Conservation (phyloP, 2,329 filamentous ascomycete species). For the Hypoxylon sp. region DNA sequence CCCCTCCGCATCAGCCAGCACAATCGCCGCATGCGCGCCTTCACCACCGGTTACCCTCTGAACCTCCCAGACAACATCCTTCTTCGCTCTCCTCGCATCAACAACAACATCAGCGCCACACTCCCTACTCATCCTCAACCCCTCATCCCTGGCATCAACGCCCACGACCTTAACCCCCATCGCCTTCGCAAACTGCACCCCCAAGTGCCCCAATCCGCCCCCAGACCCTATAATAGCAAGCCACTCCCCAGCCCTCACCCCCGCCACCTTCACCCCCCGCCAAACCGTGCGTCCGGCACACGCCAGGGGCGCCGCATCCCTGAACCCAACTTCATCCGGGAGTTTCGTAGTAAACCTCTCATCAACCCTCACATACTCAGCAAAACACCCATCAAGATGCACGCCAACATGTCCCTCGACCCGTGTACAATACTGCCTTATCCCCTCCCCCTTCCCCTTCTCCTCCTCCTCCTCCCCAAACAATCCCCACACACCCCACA, state of each 20-base stretch:
- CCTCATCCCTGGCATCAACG: constrained; percentile 67
- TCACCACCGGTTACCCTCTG: constrained; percentile 61
- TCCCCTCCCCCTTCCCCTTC: constrained; percentile 43
- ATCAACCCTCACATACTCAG: constrained; percentile 68
- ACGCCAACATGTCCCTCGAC: constrained; percentile 63
- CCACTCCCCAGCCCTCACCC: constrained; percentile 53
- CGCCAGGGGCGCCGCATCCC: constrained; percentile 67
- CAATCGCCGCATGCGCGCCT: constrained; percentile 66
- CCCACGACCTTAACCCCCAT: constrained; percentile 65
- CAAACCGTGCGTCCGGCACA: constrained; percentile 68
- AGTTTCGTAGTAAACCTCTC: constrained; percentile 60
- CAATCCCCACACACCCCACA: constrained; percentile 69
- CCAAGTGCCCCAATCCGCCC: constrained; percentile 67
- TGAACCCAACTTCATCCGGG: constrained; percentile 63
- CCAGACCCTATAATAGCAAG: constrained; percentile 63
- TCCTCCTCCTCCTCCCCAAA: constrained; percentile 48
- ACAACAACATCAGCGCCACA: constrained; percentile 65
- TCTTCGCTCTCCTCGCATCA: constrained; percentile 64
- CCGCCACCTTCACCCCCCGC: constrained; percentile 59
- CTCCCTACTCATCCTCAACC: constrained; percentile 60
- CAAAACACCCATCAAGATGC: constrained; percentile 66
- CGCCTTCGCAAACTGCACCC: constrained; percentile 62
- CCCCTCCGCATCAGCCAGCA: constrained; percentile 64
- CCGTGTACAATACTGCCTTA: constrained; percentile 65
- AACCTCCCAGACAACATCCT: constrained; percentile 62